Base-by-base conservation (phyloP, 257 asterid species). In the Solanum piurae region DNA sequence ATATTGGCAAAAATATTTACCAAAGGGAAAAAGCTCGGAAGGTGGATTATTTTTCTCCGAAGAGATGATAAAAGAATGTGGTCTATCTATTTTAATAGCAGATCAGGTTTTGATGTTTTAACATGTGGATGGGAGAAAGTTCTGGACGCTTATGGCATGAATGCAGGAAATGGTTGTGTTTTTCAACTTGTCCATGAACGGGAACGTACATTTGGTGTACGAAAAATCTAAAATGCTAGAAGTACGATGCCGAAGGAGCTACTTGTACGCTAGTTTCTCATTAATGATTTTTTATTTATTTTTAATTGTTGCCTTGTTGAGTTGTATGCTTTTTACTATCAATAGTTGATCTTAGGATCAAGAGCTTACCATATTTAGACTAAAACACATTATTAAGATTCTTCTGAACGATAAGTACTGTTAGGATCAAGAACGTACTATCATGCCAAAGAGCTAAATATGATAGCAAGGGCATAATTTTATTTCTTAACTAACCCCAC, bases 91-190 rank as follows among this genome's bases (percentile, higher is more conserved):
- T 72, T 83, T 68, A 20, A 58, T 7, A 23, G 84, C 13, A 69
- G 31, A 74, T 89, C 44, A 40, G 4, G 44, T 40, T 40, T 40
- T 40, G 12, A 40, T 40, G 3, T 9, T 40, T 40, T 40, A 74
- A 10, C 23, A n/a, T 27, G 38, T 34, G 23, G 79, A 6, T 89
- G 91, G 91, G 46, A 80, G 9, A 0, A 6, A 37, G 13, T 89
- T 31, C 73, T 83, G 37, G 74, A 34, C 34, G 29, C 60, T 25
- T 52, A 87, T 31, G 55, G 60, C 11, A n/a, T 86, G 55, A 77
- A 42, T 14, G 29, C 72, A 38, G 90, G 90, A 80, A 90, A 89
- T 60, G n/a, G 34, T 2, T 88, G 87, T 83, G 13, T 23, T 60
- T 36, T 82, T 37, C 23, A 23, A 40, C 10, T 36, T 36, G 88